Percentiles rank a stretch among this genome's conserved stretches.
These are phyloP conservation scores for Zygnema circumcarinatum DNA, from an alignment of 139 green algal species.

Conservation along the genomic window DNA sequence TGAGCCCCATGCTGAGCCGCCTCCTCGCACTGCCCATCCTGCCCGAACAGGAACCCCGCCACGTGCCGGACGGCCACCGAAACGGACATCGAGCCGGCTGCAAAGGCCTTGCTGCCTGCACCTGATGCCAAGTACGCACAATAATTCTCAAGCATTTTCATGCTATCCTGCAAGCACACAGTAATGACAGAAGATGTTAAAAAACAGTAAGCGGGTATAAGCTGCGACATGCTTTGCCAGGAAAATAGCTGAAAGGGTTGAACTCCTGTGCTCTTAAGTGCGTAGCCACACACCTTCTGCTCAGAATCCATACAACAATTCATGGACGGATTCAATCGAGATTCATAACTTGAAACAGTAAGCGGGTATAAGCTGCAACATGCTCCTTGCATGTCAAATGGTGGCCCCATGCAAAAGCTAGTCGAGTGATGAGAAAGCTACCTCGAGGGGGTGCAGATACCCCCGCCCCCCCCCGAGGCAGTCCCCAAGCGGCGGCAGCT, in stretches of 20 bases:
- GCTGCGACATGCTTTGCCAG: too few relatives aligned
- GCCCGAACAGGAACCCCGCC: background rate
- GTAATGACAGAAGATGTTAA: background rate
- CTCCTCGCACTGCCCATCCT: background rate
- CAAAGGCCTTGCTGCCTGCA: background rate
- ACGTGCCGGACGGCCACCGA: background rate
- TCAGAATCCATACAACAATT: too few relatives aligned
- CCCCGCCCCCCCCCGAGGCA: background rate
- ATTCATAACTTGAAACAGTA: too few relatives aligned
- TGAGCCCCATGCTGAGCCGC: background rate
- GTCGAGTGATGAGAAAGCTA: background rate
- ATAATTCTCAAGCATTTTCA: slow-evolving; percentile 8
- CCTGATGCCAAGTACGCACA: background rate
- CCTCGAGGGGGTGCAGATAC: slow-evolving; percentile 20
- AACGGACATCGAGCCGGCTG: background rate
- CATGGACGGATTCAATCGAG: too few relatives aligned
- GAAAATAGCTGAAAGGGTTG: background rate
- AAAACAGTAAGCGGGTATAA: background rate
- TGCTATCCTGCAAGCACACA: background rate
- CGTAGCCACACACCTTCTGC: background rate
- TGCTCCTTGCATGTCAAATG: background rate
- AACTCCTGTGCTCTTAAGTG: background rate
- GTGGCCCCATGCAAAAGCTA: background rate
- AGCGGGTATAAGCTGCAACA: background rate
- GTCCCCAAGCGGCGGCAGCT: background rate